Conservation (phyloP, 768 basidiomycete species). For the Cyclocybe aegerita region DNA sequence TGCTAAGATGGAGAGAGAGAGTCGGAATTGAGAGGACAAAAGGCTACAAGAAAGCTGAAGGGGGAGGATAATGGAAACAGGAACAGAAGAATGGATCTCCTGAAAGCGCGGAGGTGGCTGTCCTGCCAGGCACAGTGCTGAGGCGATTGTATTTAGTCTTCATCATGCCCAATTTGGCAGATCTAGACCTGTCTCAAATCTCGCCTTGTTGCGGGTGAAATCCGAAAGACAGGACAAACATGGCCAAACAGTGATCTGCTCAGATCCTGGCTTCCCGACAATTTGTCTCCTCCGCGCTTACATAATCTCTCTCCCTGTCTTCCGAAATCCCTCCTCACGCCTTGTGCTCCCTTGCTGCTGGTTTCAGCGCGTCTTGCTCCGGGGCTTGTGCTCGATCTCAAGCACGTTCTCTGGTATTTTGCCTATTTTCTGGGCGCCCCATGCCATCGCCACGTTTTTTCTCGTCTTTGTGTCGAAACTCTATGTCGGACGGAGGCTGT, state of each 20-base stretch:
- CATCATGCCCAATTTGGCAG: constrained; percentile 20
- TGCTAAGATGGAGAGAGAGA: neutral
- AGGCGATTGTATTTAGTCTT: constrained; percentile 18
- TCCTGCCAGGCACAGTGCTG: constrained; percentile 20
- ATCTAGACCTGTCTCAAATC: constrained; percentile 12
- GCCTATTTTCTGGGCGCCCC: constrained; percentile 15
- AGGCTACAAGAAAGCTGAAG: constrained; percentile 2
- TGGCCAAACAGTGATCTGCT: neutral
- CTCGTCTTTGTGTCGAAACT: constrained; percentile 21
- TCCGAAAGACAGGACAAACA: constrained; percentile 10
- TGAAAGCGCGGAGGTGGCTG: constrained; percentile 41
- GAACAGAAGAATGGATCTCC: constrained; percentile 23
- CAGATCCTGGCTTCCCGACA: constrained; percentile 2
- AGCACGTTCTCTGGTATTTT: neutral
- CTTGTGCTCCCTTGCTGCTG: neutral
- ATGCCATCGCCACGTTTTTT: constrained; percentile 25
- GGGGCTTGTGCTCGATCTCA: neutral
- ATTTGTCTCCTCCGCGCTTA: constrained; percentile 13
- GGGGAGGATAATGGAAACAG: constrained; percentile 15
- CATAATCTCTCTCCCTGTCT: constrained; percentile 2
- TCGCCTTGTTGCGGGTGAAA: constrained; percentile 14
- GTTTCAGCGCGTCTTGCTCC: neutral
- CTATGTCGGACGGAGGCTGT: constrained; percentile 36
- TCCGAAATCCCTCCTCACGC: neutral
- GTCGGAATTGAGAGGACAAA: neutral